phyloP scores from a whole-genome alignment of 2,329 filamentous ascomycete genomes.

The Trichoderma sp. region DNA sequence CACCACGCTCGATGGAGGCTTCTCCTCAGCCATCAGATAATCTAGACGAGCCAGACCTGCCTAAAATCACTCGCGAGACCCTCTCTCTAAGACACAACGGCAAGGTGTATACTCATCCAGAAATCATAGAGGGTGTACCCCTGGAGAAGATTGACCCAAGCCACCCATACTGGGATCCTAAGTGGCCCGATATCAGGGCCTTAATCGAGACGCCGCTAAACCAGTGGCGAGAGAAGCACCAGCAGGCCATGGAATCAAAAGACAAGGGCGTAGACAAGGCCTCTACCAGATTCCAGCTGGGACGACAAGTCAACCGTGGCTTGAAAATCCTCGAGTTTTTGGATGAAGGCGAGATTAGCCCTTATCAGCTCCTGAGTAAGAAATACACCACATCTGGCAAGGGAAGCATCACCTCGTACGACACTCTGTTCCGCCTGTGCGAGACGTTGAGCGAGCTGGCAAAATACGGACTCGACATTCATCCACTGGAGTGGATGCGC shows the following conservation, averaged over 20 bases:
- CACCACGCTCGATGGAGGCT: conserved; percentile 27
- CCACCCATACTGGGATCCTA: conserved; percentile 55
- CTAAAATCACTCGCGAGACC: conserved; percentile 42
- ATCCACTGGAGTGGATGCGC: conserved; percentile 55
- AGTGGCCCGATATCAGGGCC: conserved; percentile 47
- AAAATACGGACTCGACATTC: conserved; percentile 52
- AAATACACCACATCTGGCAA: conserved; percentile 44
- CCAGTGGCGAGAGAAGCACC: conserved; percentile 48
- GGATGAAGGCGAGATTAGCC: conserved; percentile 49
- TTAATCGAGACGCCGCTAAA: conserved; percentile 44
- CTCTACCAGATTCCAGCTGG: conserved; percentile 51
- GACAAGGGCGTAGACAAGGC: conserved; percentile 32
- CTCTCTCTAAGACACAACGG: conserved; percentile 50
- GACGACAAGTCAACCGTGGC: conserved; percentile 56
- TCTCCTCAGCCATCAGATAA: conserved; percentile 27
- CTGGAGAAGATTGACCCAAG: conserved; percentile 47
- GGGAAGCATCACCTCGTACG: conserved; percentile 48
- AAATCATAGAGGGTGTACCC: conserved; percentile 52
- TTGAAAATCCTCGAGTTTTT: conserved; percentile 52
- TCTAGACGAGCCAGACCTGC: conserved; percentile 22
- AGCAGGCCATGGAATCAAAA: conserved; percentile 35
- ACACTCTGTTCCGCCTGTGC: conserved; percentile 55
- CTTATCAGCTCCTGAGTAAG: conserved; percentile 56
- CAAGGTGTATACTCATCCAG: conserved; percentile 47
- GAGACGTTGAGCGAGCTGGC: conserved; percentile 53